phyloP scores from a whole-genome alignment of 768 basidiomycete species.

The Auricularia cornea region DNA sequence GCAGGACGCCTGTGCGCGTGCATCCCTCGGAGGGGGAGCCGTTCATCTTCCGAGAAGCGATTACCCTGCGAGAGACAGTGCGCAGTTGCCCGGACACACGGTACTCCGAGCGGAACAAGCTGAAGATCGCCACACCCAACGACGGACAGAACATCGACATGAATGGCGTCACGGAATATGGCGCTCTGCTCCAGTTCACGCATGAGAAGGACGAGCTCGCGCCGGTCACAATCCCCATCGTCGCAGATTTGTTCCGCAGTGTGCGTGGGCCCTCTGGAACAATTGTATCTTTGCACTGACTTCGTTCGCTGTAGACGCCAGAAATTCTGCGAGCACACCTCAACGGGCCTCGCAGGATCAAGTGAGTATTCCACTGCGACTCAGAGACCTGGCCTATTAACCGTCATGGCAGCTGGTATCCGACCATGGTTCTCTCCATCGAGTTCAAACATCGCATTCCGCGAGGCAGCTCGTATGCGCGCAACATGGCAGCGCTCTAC shows the following conservation, averaged over 20 bases:
- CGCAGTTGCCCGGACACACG: not conserved
- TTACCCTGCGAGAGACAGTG: not conserved
- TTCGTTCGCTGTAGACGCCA: not conserved
- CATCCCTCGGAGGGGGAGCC: not conserved
- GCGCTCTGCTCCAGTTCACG: not conserved
- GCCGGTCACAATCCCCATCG: not conserved
- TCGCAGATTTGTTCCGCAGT: not conserved
- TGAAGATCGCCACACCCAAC: not conserved
- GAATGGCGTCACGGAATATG: not conserved
- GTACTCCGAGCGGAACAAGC: not conserved
- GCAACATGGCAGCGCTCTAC: constrained; percentile 51
- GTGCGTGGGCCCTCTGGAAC: not conserved
- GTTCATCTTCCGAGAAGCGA: not conserved
- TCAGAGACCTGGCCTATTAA: no score
- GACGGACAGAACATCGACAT: not conserved
- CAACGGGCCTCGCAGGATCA: not conserved
- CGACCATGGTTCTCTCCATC: constrained; percentile 50
- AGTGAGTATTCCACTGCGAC: not conserved
- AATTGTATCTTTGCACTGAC: no score
- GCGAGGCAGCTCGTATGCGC: constrained; percentile 31
- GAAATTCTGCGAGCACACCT: not conserved
- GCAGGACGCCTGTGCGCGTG: not conserved
- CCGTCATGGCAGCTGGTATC: constrained; percentile 65
- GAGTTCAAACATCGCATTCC: constrained; percentile 60
- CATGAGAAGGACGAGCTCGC: not conserved